These are phyloP conservation scores for Penicillium cosmopolitanum DNA, from an alignment of 495 filamentous ascomycete genomes.

Conservation along the genomic window DNA sequence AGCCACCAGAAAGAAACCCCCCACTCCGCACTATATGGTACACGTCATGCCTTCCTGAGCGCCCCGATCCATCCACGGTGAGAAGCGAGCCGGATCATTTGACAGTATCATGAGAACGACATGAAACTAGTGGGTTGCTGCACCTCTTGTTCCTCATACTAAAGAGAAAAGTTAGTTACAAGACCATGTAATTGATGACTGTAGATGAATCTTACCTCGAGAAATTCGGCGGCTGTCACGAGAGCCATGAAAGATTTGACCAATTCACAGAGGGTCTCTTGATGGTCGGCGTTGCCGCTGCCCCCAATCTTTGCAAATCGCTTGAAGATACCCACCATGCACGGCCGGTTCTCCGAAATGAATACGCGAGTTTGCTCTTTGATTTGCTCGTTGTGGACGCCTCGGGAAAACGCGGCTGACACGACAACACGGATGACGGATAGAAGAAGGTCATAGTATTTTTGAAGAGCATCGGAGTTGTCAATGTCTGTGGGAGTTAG, in stretches of 20 bases:
- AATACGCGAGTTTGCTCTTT: slow-evolving; percentile 75
- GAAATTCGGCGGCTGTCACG: slow-evolving; percentile 61
- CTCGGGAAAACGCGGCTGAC: slow-evolving; percentile 74
- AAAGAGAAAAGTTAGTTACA: slow-evolving; percentile 14
- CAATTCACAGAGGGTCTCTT: slow-evolving; percentile 51
- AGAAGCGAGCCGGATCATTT: not conserved
- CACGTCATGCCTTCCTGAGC: slow-evolving; percentile 3
- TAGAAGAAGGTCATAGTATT: slow-evolving; percentile 82
- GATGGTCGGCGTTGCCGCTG: slow-evolving; percentile 39
- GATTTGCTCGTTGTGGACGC: slow-evolving; percentile 76
- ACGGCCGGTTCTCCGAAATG: slow-evolving; percentile 73
- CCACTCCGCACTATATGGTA: slow-evolving; percentile 4
- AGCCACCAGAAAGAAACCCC: slow-evolving; percentile 1
- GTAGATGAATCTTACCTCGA: slow-evolving; percentile 53
- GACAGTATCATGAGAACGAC: slow-evolving; percentile 42
- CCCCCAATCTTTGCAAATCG: slow-evolving; percentile 79
- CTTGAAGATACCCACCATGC: slow-evolving; percentile 90
- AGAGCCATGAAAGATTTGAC: slow-evolving; percentile 65
- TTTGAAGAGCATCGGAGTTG: slow-evolving; percentile 69
- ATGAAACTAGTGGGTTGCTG: slow-evolving; percentile 33
- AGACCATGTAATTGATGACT: not conserved
- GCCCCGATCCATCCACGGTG: not conserved
- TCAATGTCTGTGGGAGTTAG: slow-evolving; percentile 57
- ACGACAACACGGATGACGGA: slow-evolving; percentile 82
- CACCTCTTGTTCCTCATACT: slow-evolving; percentile 49